Percentiles rank a stretch among this genome's conserved stretches.
Evolutionary conservation across 1,284 basidiomycete genomes (phyloP).

Genomic region (Fomitiporia mediterranea): DNA sequence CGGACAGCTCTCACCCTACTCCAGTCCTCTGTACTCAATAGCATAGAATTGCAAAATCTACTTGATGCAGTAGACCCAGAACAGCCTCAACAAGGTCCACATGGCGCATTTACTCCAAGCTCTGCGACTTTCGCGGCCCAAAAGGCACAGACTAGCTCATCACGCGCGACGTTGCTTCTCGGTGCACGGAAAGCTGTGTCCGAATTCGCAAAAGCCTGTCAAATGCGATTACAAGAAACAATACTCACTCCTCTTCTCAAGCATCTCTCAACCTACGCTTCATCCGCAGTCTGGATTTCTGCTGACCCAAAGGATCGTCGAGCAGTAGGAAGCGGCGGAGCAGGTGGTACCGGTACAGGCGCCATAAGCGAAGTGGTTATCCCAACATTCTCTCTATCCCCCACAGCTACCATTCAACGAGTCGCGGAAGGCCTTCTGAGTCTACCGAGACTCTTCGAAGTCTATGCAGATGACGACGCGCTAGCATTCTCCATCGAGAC

Average conservation of each 20-base stretch:
- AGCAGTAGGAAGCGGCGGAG: constrained; percentile 26
- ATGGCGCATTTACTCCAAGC: constrained; percentile 24
- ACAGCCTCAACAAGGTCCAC: constrained; percentile 20
- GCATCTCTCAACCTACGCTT: constrained; percentile 71
- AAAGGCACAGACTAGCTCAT: constrained; percentile 25
- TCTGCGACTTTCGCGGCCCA: constrained; percentile 27
- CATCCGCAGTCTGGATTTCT: constrained; percentile 64
- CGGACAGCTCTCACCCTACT: constrained; percentile 70
- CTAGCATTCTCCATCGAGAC: constrained; percentile 86
- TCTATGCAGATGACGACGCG: constrained; percentile 88
- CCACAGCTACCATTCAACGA: constrained; percentile 82
- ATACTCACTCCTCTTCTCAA: constrained; percentile 82
- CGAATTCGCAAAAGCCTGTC: constrained; percentile 68
- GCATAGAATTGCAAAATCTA: constrained; percentile 65
- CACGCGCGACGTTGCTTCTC: constrained; percentile 45
- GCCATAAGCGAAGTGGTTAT: constrained; percentile 65
- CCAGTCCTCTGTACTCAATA: constrained; percentile 79
- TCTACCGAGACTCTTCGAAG: constrained; percentile 89
- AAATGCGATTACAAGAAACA: constrained; percentile 73
- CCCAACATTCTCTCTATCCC: constrained; percentile 92
- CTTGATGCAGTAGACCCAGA: constrained; percentile 51
- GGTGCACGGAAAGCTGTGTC: constrained; percentile 57
- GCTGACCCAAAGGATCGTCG: constrained; percentile 41
- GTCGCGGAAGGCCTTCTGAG: constrained; percentile 92
- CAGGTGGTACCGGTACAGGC: too few relatives aligned